Conservation (phyloP, 441 rosid species). For the Erodium texanum region DNA sequence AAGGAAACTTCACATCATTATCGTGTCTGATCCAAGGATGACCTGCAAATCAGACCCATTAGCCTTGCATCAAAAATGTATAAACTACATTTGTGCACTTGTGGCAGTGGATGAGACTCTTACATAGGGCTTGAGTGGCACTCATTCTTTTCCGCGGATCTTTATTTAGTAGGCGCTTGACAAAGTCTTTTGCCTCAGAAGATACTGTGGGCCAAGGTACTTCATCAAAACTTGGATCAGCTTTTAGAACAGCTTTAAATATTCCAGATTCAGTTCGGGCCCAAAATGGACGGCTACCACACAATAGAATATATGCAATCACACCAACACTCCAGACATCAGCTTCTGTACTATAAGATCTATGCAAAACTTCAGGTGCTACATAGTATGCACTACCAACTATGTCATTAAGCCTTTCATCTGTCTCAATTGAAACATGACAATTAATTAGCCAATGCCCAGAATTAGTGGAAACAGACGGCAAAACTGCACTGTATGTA, state of each 20-base stretch:
- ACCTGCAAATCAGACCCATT: slow-evolving; percentile 36
- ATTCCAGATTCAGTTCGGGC: slow-evolving; percentile 95
- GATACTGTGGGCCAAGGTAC: slow-evolving; percentile 87
- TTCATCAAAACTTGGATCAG: slow-evolving; percentile 76
- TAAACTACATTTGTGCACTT: slow-evolving; percentile 10
- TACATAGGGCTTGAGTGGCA: slow-evolving; percentile 87
- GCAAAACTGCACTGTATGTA: background rate
- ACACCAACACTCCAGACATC: slow-evolving; percentile 99
- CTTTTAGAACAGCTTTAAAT: slow-evolving; percentile 80
- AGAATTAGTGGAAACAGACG: background rate
- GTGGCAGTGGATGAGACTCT: slow-evolving; percentile 24
- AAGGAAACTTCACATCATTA: slow-evolving; percentile 48
- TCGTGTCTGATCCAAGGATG: slow-evolving; percentile 79
- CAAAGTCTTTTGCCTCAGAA: slow-evolving; percentile 76
- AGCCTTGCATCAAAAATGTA: slow-evolving; percentile 11
- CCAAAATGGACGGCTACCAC: slow-evolving; percentile 99
- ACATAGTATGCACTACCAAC: slow-evolving; percentile 97
- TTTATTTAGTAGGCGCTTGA: slow-evolving; percentile 60
- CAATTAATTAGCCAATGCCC: background rate
- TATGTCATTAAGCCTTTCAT: slow-evolving; percentile 87
- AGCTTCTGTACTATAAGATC: slow-evolving; percentile 85
- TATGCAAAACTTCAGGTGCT: slow-evolving; percentile 94
- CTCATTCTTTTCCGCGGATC: slow-evolving; percentile 85
- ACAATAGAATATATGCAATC: slow-evolving; percentile 78
- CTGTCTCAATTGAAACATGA: slow-evolving; percentile 28